Evolutionary conservation across 106 monocot species (phyloP).

Genomic region (Agapanthus africanus): DNA sequence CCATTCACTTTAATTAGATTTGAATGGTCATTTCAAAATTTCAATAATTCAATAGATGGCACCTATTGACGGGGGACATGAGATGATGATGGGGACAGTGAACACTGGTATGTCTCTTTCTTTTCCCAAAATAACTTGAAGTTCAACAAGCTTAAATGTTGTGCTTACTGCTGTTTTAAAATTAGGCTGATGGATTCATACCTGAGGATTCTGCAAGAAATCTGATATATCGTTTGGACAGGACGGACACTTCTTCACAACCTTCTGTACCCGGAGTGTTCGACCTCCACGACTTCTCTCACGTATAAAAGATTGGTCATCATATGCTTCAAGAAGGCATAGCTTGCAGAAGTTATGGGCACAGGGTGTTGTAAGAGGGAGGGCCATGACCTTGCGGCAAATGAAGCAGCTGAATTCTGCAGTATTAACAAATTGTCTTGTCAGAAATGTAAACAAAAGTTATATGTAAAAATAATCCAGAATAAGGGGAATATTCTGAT

Average conservation of each 20-base stretch:
- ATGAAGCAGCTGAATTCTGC: conserved; percentile 56
- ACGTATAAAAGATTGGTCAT: conserved; percentile 36
- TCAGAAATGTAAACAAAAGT: neutral
- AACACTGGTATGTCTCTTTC: neutral
- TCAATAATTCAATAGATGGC: neutral
- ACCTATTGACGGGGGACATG: neutral
- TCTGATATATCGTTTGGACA: conserved; percentile 57
- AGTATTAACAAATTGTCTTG: neutral
- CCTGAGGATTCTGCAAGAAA: conserved; percentile 63
- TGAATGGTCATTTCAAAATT: neutral
- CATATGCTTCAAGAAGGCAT: conserved; percentile 44
- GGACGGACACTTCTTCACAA: conserved; percentile 44
- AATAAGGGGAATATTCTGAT: neutral
- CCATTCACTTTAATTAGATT: neutral
- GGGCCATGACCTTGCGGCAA: conserved; percentile 50
- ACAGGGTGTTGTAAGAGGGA: conserved; percentile 60
- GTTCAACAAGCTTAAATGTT: no score
- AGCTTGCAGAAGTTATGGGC: conserved; percentile 71
- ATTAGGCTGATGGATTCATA: neutral
- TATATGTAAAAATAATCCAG: neutral
- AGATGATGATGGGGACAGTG: neutral
- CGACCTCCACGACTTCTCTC: conserved; percentile 50
- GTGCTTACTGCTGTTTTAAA: neutral
- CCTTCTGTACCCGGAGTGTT: conserved; percentile 53
- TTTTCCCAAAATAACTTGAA: neutral